These are phyloP conservation scores for Knufia fluminis DNA, from an alignment of 2,329 filamentous ascomycete species.

Conservation along the genomic window DNA sequence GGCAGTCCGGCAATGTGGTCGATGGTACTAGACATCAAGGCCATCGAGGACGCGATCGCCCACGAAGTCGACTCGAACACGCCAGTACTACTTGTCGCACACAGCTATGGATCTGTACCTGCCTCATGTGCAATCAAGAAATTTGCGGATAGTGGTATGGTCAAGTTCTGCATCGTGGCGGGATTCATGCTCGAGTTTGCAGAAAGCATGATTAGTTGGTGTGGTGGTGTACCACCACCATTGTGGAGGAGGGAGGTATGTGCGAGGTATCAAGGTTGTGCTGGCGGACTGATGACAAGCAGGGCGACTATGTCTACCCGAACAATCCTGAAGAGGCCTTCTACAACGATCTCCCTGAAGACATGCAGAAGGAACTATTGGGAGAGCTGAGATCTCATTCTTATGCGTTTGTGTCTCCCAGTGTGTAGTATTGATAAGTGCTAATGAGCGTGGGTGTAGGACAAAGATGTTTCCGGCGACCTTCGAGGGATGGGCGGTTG, in stretches of 20 bases:
- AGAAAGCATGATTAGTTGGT: neutral
- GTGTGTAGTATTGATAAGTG: neutral
- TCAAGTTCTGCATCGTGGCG: neutral
- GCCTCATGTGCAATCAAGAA: neutral
- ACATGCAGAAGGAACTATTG: neutral
- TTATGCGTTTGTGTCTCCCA: neutral
- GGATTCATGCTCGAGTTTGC: neutral
- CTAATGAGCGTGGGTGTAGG: neutral
- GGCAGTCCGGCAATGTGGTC: too few relatives aligned
- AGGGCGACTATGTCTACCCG: neutral
- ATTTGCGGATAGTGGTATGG: neutral
- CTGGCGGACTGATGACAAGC: neutral
- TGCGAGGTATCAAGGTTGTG: neutral
- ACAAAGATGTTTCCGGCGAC: neutral
- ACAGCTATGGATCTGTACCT: neutral
- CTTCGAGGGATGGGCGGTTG: neutral
- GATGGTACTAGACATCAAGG: neutral
- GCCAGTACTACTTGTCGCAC: neutral
- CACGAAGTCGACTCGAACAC: neutral
- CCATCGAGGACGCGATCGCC: neutral
- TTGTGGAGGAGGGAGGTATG: neutral
- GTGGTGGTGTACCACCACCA: neutral
- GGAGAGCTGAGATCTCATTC: neutral
- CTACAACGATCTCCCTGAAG: neutral
- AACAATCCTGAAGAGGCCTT: neutral